These are phyloP conservation scores for Cyclotella sp. DNA, from an alignment of 108 stramenopile species.

Conservation along the genomic window DNA sequence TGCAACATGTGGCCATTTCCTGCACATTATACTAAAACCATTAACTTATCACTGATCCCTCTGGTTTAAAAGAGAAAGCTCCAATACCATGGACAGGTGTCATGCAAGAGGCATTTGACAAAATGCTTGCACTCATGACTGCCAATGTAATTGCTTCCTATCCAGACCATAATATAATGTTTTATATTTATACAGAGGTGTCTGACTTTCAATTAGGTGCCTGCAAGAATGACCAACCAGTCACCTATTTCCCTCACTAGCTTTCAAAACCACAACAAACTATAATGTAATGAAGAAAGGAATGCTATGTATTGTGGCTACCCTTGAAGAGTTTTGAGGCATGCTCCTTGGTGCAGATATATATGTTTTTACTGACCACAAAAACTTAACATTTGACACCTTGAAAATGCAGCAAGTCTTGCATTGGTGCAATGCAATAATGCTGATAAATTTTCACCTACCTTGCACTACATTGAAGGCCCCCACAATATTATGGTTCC, in stretches of 20 bases:
- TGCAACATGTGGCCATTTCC: constrained; percentile 50
- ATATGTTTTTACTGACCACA: too few relatives aligned
- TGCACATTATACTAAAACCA: too few relatives aligned
- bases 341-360: constrained; percentile 2
- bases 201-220: constrained; percentile 34
- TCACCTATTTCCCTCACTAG: constrained; percentile 26
- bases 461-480: too few relatives aligned
- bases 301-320: constrained; percentile 23
- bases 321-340: too few relatives aligned
- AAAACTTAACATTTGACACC: too few relatives aligned
- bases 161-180: constrained; percentile 46
- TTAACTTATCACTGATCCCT: too few relatives aligned
- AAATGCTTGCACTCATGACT: constrained; percentile 25
- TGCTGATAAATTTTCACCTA: too few relatives aligned
- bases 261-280: constrained; percentile 16
- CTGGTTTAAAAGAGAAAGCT: too few relatives aligned
- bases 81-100: too few relatives aligned
- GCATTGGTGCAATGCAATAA: constrained; percentile 39
- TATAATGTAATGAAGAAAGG: constrained; percentile 25
- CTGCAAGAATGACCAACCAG: neutral
- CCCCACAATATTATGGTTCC: too few relatives aligned
- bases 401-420: too few relatives aligned
- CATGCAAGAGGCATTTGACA: constrained; percentile 42
- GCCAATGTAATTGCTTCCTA: constrained; percentile 32
- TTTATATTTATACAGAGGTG: constrained; percentile 53